Evolutionary conservation across 371 early-diverging fungal genomes (phyloP).

Genomic region (Rhizopus delemar): DNA sequence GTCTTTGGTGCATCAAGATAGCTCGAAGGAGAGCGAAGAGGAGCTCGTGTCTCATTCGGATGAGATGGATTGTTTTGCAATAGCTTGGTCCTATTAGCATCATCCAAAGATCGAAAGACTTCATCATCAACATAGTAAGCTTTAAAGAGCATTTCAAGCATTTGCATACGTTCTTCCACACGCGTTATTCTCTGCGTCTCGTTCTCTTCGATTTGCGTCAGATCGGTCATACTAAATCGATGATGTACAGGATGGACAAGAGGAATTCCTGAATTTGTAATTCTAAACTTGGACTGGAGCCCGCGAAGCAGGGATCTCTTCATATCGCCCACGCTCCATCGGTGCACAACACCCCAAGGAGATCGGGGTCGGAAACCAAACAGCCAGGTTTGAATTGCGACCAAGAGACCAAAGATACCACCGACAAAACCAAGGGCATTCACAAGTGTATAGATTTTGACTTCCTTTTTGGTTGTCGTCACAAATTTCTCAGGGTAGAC

Average conservation of each 20-base stretch:
- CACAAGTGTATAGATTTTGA: slow-evolving; percentile 50
- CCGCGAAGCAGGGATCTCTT: slow-evolving; percentile 45
- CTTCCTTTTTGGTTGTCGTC: slow-evolving; percentile 34
- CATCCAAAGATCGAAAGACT: slow-evolving; percentile 47
- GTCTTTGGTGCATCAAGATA: slow-evolving; percentile 14
- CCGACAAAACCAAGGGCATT: slow-evolving; percentile 55
- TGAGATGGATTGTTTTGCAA: background rate
- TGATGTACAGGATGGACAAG: slow-evolving; percentile 50
- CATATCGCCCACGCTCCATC: slow-evolving; percentile 52
- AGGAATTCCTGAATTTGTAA: slow-evolving; percentile 45
- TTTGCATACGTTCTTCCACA: slow-evolving; percentile 41
- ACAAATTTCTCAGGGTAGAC: slow-evolving; percentile 33
- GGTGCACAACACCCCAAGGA: slow-evolving; percentile 55
- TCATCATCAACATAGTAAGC: slow-evolving; percentile 45
- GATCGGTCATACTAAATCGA: slow-evolving; percentile 41
- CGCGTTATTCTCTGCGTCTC: slow-evolving; percentile 35
- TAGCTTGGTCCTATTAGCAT: slow-evolving; percentile 6
- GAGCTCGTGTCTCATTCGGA: background rate
- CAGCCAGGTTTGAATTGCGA: slow-evolving; percentile 51
- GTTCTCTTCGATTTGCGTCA: slow-evolving; percentile 26
- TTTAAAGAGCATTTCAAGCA: slow-evolving; percentile 36
- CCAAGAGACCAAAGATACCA: slow-evolving; percentile 51
- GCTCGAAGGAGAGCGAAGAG: slow-evolving; percentile 3
- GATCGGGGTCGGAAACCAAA: slow-evolving; percentile 53
- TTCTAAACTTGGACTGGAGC: slow-evolving; percentile 43